These are phyloP conservation scores for Suillus luteus DNA, from an alignment of 768 basidiomycete genomes.

Conservation along the genomic window DNA sequence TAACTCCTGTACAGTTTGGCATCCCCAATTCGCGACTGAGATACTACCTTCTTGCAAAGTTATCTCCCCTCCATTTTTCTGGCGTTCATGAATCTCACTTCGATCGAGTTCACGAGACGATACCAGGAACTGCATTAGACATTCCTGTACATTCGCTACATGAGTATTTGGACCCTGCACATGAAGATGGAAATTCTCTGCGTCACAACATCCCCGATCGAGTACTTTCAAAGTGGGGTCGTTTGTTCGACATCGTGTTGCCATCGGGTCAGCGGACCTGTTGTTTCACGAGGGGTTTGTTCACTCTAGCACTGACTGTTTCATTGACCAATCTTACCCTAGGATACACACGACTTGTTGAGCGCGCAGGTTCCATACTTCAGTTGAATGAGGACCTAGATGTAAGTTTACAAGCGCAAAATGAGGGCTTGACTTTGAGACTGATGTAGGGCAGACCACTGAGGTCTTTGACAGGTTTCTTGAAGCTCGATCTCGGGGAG, in stretches of 20 bases:
- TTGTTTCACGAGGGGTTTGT: slow-evolving; percentile 77
- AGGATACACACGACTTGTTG: slow-evolving; percentile 79
- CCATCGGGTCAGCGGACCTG: slow-evolving; percentile 65
- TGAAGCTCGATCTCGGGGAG: slow-evolving; percentile 40
- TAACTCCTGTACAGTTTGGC: slow-evolving; percentile 78
- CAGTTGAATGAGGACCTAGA: slow-evolving; percentile 70
- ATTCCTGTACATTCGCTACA: slow-evolving; percentile 13
- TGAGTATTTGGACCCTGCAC: slow-evolving; percentile 16
- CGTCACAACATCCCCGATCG: slow-evolving; percentile 54
- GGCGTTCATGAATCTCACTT: slow-evolving; percentile 20
- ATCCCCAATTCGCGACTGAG: slow-evolving; percentile 82
- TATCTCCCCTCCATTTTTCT: slow-evolving; percentile 41
- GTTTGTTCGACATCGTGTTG: slow-evolving; percentile 76
- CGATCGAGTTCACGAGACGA: slow-evolving; percentile 46
- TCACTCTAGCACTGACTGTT: background rate
- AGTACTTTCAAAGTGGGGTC: slow-evolving; percentile 72
- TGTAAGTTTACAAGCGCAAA: slow-evolving; percentile 39
- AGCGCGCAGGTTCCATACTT: slow-evolving; percentile 75
- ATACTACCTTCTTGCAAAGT: slow-evolving; percentile 77
- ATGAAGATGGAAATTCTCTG: slow-evolving; percentile 20
- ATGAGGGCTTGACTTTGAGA: background rate
- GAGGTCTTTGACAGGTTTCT: slow-evolving; percentile 58
- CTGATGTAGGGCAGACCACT: slow-evolving; percentile 52
- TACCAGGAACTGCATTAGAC: slow-evolving; percentile 41
- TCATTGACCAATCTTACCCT: slow-evolving; percentile 5